Evolutionary conservation across 2,329 filamentous ascomycete species (phyloP), one percentile per base, ranked within the genome.

Genomic region (Ceratocystis lukuohia): DNA sequence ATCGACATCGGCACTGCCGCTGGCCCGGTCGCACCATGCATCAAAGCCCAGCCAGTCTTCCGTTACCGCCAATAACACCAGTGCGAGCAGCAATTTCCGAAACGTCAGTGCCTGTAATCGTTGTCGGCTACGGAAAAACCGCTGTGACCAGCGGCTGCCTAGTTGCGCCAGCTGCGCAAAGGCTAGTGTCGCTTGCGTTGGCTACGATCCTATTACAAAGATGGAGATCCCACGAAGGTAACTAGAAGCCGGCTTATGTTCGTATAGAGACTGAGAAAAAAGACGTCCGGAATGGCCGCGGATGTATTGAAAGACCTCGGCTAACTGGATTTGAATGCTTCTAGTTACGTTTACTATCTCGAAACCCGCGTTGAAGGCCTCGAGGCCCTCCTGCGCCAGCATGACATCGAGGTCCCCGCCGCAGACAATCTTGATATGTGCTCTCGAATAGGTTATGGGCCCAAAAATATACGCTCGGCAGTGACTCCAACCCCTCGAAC

Each of bases 141-240:
- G 91, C 65, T 97, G 93, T 76, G 93, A 97, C 76, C 93, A 96
- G 80, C 87, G 88, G 70, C 81, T 97, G 69, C 93, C 93, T 7
- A 90, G 89, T 71, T 97, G 93, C 75, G 87, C 89, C 53, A 90
- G 89, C 71, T 97, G 93, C 76, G 91, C 92, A 74, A 96, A 96
- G 78, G 92, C 89, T n/a, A 83, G 84, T 67, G 89, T 95, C 59
- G 87, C 89, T 70, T 97, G 94, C 75, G 91, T 96, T 63, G 93
- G 93, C 69, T 96, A 96, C 75, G 93, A 97, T 74, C 92, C 93
- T 44, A 96, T 96, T 73, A 96, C 91, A 28, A 96, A 96, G 80
- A 87, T 89, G 73, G 91, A 96, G 77, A 96, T 97, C 67, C 93
- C 93, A 62, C 84, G 92, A 76, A 91, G 87, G 79, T 96, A 87